A percentile compares a stretch with the other conserved stretches of the same genome.
Conservation (phyloP, 257 asterid genomes). For the Linderniella brevidens region DNA sequence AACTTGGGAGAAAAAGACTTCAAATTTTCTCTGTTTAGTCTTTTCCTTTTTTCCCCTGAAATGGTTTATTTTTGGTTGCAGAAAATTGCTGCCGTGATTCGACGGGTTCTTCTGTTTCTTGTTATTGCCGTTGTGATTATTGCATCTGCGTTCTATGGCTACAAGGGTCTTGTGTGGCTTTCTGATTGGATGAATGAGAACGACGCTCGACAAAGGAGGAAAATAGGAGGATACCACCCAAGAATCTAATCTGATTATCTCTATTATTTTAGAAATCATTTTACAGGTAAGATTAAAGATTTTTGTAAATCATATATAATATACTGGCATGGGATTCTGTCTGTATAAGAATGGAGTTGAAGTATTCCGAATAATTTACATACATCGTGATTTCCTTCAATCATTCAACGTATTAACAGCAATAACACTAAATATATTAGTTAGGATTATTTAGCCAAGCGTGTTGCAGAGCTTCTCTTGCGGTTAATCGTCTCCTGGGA, state of each 20-base stretch:
- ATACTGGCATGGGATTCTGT: too few relatives aligned
- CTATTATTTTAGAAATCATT: too few relatives aligned
- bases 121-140: constrained; percentile 15
- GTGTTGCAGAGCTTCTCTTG: constrained; percentile 66
- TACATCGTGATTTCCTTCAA: too few relatives aligned
- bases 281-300: too few relatives aligned
- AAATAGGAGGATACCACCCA: constrained; percentile 19
- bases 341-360: too few relatives aligned
- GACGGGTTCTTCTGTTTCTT: constrained; percentile 26
- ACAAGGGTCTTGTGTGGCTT: constrained; percentile 49
- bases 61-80: constrained; percentile 17
- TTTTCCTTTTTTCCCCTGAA: constrained; percentile 2
- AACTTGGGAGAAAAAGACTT: too few relatives aligned
- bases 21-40: constrained; percentile 8
- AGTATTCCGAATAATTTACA: too few relatives aligned
- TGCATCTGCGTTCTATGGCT: constrained; percentile 35
- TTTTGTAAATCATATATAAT: too few relatives aligned
- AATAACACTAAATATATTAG: too few relatives aligned
- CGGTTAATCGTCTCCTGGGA: constrained; percentile 61
- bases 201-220: constrained; percentile 37
- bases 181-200: constrained; percentile 76
- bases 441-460: constrained; percentile 64
- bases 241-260: not conserved
- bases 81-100: constrained; percentile 22
- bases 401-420: too few relatives aligned